These are phyloP conservation scores for Wallacemonas sp. DNA, from an alignment of 208 protist genomes.

Conservation along the genomic window DNA sequence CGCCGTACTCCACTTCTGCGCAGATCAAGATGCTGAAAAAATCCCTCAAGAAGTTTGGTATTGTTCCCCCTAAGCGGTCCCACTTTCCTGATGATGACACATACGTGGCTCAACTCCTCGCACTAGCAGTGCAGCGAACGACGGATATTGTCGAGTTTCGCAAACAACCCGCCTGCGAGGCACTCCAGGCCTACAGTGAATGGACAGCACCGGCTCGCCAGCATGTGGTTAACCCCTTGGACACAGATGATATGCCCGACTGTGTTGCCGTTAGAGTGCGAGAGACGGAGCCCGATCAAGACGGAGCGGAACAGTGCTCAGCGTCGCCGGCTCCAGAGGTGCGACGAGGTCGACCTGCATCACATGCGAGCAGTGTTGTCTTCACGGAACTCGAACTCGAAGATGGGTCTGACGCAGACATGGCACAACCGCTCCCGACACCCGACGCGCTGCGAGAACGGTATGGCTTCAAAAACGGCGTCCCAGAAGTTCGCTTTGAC, in stretches of 20 bases:
- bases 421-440: not conserved
- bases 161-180: not conserved
- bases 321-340: not conserved
- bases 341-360: not conserved
- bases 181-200: not conserved
- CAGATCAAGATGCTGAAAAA: constrained; percentile 29
- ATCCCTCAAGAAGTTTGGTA: constrained; percentile 28
- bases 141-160: constrained; percentile 31
- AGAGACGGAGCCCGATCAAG: not conserved
- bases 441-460: not conserved
- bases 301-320: not conserved
- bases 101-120: constrained; percentile 20
- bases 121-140: constrained; percentile 20
- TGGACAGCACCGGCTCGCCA: not conserved
- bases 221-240: no score
- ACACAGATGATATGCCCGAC: no score
- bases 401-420: not conserved
- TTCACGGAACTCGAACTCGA: constrained; percentile 12
- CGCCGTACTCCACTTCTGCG: constrained; percentile 17
- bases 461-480: constrained; percentile 26
- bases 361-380: not conserved
- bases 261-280: not conserved
- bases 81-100: constrained; percentile 20
- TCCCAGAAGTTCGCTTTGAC: constrained; percentile 19
- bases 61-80: constrained; percentile 13